A percentile compares a stretch with the other conserved stretches of the same genome.
Conservation (phyloP, 2,329 filamentous ascomycete species). For the Zymoseptoria brevis region DNA sequence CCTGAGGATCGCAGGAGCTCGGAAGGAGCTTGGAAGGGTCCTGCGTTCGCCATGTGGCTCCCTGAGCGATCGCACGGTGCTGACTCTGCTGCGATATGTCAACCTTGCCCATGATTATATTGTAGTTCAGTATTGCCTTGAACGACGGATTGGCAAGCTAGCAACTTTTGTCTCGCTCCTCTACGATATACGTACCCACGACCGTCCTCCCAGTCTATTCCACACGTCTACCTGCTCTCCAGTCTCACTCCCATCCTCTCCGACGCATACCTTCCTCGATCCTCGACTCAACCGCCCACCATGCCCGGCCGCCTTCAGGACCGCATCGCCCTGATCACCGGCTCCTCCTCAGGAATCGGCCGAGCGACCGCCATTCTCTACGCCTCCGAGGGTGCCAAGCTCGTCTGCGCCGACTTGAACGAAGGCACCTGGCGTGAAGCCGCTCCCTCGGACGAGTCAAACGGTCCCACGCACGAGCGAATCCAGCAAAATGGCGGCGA, state of each 20-base stretch:
- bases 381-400: conserved; percentile 26
- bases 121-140: too few relatives aligned
- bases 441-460: conserved; percentile 9
- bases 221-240: background rate
- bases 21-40: too few relatives aligned
- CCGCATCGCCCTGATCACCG: conserved; percentile 28
- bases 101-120: too few relatives aligned
- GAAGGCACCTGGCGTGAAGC: conserved; percentile 15
- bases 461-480: conserved; percentile 16
- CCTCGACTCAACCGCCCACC: background rate
- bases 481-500: conserved; percentile 8
- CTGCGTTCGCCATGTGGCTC: too few relatives aligned
- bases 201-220: background rate
- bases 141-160: background rate
- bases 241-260: background rate
- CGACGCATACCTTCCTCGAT: background rate
- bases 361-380: conserved; percentile 29
- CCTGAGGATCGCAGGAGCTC: too few relatives aligned
- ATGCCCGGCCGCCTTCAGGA: conserved; percentile 21
- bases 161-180: background rate
- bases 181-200: background rate
- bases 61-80: too few relatives aligned
- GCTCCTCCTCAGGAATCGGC: conserved; percentile 29
- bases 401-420: conserved; percentile 18
- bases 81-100: too few relatives aligned